phyloP scores from a whole-genome alignment of 1,139 yeast species.

The Saccharomyces pastorianus region DNA sequence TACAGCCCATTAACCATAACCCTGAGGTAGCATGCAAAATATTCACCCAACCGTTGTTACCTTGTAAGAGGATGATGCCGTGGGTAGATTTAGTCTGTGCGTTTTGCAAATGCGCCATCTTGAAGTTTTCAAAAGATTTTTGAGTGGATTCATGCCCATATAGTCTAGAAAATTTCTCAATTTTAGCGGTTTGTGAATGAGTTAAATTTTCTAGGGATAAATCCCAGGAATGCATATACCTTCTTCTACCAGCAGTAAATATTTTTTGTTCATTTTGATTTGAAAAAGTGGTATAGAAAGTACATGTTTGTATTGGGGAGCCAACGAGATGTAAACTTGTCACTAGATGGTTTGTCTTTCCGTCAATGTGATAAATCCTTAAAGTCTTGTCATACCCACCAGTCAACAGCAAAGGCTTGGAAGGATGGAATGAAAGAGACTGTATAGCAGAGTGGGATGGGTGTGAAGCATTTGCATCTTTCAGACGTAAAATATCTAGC shows the following conservation, averaged over 20 bases:
- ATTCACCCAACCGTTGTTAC: constrained; percentile 88
- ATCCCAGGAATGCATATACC: constrained; percentile 90
- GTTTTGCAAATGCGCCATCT: constrained; percentile 41
- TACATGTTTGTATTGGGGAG: constrained; percentile 71
- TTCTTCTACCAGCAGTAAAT: constrained; percentile 85
- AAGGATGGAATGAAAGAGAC: constrained; percentile 73
- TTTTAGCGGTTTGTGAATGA: constrained; percentile 38
- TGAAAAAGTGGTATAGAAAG: constrained; percentile 26
- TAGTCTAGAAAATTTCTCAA: constrained; percentile 79
- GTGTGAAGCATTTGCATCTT: constrained; percentile 73
- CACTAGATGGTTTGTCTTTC: constrained; percentile 73
- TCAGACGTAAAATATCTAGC: constrained; percentile 67
- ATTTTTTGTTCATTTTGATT: constrained; percentile 39
- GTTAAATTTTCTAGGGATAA: constrained; percentile 37
- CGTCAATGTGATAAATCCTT: constrained; percentile 84
- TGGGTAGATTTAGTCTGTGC: constrained; percentile 42
- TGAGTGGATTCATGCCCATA: constrained; percentile 87
- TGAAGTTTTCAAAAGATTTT: constrained; percentile 79
- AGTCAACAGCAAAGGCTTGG: constrained; percentile 73
- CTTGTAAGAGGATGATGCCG: constrained; percentile 63
- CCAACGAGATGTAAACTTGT: constrained; percentile 73
- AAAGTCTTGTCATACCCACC: constrained; percentile 90
- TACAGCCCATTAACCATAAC: constrained; percentile 82
- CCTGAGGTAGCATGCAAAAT: constrained; percentile 68
- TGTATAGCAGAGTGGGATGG: constrained; percentile 75